Evolutionary conservation across 2,329 filamentous ascomycete species (phyloP).

Genomic region (Coniochaeta sp.): DNA sequence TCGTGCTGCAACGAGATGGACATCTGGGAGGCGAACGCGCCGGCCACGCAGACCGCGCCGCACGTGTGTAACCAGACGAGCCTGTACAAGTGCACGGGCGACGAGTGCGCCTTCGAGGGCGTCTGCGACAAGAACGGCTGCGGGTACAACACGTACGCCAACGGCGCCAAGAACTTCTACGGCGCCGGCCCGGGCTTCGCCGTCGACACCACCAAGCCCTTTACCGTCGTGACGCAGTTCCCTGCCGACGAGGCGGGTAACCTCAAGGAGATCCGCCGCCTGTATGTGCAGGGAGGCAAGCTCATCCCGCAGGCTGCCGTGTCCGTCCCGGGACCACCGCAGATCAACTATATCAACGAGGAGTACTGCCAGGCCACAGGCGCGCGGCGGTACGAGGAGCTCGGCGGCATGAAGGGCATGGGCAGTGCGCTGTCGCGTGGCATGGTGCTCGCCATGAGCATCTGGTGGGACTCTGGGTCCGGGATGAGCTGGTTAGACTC

Average conservation of each 20-base stretch:
- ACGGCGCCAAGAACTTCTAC: conserved; percentile 19
- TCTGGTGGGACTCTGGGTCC: conserved; percentile 46
- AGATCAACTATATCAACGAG: conserved; percentile 10
- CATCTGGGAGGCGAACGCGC: conserved; percentile 35
- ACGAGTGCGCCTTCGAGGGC: conserved; percentile 11
- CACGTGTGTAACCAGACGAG: conserved; percentile 31
- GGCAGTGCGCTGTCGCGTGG: conserved; percentile 32
- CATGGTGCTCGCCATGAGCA: conserved; percentile 45
- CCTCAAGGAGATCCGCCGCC: conserved; percentile 36
- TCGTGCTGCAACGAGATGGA: conserved; percentile 38
- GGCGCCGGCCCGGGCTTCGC: conserved; percentile 7
- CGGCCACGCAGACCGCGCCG: conserved; percentile 28
- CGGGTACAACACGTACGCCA: conserved; percentile 24
- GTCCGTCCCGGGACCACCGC: conserved; percentile 8
- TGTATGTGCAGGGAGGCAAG: conserved; percentile 39
- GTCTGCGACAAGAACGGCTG: conserved; percentile 25
- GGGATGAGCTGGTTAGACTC: conserved; percentile 53
- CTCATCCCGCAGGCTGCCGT: conserved; percentile 29
- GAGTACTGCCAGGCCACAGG: conserved; percentile 11
- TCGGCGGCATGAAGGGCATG: conserved; percentile 18
- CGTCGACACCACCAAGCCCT: conserved; percentile 19
- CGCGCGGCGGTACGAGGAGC: conserved; percentile 17
- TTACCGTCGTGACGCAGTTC: conserved; percentile 41
- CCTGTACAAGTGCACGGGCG: conserved; percentile 26
- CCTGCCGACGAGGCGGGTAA: conserved; percentile 20